phyloP scores from a whole-genome alignment of 2,329 filamentous ascomycete genomes.

The Cladophialophora exuberans region DNA sequence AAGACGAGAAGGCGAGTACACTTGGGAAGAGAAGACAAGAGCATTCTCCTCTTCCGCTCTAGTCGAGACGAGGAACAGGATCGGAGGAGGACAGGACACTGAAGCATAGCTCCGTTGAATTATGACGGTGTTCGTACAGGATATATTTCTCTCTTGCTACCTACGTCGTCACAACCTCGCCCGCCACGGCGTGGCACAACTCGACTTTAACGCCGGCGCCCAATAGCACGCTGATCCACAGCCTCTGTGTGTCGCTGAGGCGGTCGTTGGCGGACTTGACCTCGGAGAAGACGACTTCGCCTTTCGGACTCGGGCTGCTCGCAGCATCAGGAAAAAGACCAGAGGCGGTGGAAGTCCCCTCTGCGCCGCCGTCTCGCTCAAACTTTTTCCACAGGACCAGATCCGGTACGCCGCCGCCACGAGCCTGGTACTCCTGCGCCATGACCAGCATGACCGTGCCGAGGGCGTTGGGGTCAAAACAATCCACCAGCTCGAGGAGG shows the following conservation, averaged over 20 bases:
- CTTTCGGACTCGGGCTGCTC: no score
- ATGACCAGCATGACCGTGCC: conserved; percentile 88
- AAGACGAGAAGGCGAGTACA: no score
- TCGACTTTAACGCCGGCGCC: conserved; percentile 85
- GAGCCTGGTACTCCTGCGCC: conserved; percentile 88
- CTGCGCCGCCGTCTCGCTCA: conserved; percentile 29
- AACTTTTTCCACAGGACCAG: conserved; percentile 78
- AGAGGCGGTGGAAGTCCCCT: conserved; percentile 31
- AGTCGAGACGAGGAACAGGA: no score
- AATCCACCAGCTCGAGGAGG: conserved; percentile 74
- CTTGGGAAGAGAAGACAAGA: no score
- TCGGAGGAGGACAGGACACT: no score
- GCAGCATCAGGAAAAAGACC: no score
- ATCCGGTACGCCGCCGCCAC: conserved; percentile 88
- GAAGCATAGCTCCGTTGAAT: no score
- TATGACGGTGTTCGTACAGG: no score
- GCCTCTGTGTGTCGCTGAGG: conserved; percentile 89
- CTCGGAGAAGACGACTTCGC: conserved; percentile 75
- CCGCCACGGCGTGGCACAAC: conserved; percentile 69
- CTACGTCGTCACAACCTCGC: no score
- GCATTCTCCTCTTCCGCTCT: no score
- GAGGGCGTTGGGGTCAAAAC: conserved; percentile 79
- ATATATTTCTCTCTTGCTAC: no score
- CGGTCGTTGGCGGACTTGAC: conserved; percentile 89
- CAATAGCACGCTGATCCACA: conserved; percentile 94